phyloP scores from a whole-genome alignment of 192 early-diverging fungal species.

The Piromyces sp. region DNA sequence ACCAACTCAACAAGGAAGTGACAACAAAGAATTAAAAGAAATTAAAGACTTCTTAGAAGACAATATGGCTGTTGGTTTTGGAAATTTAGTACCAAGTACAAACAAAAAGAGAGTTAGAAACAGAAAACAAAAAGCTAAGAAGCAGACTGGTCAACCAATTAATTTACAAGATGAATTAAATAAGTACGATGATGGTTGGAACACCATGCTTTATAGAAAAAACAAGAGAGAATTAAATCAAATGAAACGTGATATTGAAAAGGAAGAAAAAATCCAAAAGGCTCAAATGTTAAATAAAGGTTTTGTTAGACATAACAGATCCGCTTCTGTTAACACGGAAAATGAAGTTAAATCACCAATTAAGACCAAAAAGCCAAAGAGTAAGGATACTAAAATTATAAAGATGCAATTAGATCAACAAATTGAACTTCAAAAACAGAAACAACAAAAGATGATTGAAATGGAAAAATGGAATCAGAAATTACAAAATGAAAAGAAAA shows the following conservation, averaged over 20 bases:
- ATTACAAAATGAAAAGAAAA: background rate
- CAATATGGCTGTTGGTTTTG: background rate
- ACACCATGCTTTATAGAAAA: background rate
- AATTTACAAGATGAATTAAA: background rate
- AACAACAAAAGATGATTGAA: background rate
- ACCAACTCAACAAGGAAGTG: background rate
- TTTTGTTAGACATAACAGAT: background rate
- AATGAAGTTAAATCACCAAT: background rate
- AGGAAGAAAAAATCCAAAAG: background rate
- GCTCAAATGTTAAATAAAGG: background rate
- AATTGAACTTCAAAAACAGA: background rate
- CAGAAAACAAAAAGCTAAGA: background rate
- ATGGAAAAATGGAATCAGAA: background rate
- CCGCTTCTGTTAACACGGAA: background rate
- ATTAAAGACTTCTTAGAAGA: background rate
- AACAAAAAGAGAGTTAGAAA: background rate
- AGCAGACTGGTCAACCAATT: background rate
- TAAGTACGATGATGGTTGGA: background rate
- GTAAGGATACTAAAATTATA: background rate
- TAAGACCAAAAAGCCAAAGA: background rate
- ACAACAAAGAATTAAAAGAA: background rate
- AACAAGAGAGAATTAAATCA: background rate
- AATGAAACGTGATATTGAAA: background rate
- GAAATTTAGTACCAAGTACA: background rate
- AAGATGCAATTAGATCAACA: background rate